Evolutionary conservation across 148 eudicot genomes (phyloP), one percentile per base, ranked within the genome.

Genomic region (Cornus suecica): DNA sequence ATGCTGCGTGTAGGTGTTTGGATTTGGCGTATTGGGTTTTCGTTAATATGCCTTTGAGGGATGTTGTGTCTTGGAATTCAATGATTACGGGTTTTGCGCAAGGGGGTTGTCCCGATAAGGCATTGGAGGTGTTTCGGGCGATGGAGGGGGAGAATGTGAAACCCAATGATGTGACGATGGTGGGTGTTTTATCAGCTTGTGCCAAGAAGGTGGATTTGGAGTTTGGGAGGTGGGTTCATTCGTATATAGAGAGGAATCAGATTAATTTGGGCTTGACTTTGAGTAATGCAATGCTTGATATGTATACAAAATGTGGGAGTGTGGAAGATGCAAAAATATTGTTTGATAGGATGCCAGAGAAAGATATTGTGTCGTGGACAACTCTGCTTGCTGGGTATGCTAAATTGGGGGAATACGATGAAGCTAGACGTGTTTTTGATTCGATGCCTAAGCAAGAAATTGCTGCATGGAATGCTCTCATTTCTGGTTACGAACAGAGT

Each of bases 1-100:
- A 86, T 75, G 82, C 77, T 10, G 66, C 65, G 10, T 83, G 86
- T 74, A 81, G 81, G 69, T 32, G 74, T 74, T 76, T 74, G 73
- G 87, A 83, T 74, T 13, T 70, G 48, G 87, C 86, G 24, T 37
- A 75, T 52, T 54, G 30, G 66, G 80, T 84, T 66, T 86, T 86
- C 51, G 27, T 62, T 69, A 74, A 75, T 60, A 81, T 83, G 71
- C 65, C 68, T 27, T 26, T 26, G 8, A 86, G 78, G 81, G 87
- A 86, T 77, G 79, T 81, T 28, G 85, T 86, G 56, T 86, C 89
- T 25, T 86, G 89, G 89, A 86, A 86, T 78, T 76, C 89, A 0
- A 74, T 86, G 77, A 86, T 86, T 51, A 61, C 70, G 42, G 85
- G 81, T 9, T 84, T 81, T 76, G 78, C 81, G 20, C 75, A 67